Conservation (phyloP, 441 rosid species). For the Adansonia grandidieri region DNA sequence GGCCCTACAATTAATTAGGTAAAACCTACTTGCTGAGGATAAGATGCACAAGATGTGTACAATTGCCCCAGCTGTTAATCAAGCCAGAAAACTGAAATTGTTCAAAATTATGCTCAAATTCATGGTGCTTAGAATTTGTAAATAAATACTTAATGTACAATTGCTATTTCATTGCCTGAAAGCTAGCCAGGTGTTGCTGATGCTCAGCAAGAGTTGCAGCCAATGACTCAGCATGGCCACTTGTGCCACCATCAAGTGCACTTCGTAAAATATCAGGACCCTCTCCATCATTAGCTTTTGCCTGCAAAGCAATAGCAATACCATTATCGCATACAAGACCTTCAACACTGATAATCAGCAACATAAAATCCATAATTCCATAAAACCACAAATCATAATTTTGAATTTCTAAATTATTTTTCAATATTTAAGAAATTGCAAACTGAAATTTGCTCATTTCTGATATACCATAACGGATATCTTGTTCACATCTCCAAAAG, state of each 20-base stretch:
- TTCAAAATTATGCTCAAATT: neutral
- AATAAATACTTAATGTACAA: neutral
- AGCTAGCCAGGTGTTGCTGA: conserved; percentile 97
- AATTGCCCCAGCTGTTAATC: neutral
- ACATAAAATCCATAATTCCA: conserved; percentile 21
- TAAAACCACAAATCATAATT: neutral
- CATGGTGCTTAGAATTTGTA: neutral
- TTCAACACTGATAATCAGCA: conserved; percentile 16
- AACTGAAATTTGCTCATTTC: neutral
- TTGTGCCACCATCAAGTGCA: conserved; percentile 68
- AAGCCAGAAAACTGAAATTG: neutral
- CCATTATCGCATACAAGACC: conserved; percentile 14
- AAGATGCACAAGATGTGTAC: neutral
- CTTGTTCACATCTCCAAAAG: neutral
- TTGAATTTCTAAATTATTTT: conserved; percentile 11
- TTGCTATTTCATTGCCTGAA: conserved; percentile 62
- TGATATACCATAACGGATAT: neutral
- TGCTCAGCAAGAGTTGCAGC: conserved; percentile 92
- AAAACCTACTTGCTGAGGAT: neutral
- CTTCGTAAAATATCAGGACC: conserved; percentile 95
- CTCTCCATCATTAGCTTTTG: conserved; percentile 95
- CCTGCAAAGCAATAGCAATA: conserved; percentile 50
- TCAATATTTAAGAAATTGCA: neutral
- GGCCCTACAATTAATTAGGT: conserved; percentile 1
- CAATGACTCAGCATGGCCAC: conserved; percentile 92